Conservation (phyloP, 2,329 filamentous ascomycete genomes). For the Ophiostoma ulmi region DNA sequence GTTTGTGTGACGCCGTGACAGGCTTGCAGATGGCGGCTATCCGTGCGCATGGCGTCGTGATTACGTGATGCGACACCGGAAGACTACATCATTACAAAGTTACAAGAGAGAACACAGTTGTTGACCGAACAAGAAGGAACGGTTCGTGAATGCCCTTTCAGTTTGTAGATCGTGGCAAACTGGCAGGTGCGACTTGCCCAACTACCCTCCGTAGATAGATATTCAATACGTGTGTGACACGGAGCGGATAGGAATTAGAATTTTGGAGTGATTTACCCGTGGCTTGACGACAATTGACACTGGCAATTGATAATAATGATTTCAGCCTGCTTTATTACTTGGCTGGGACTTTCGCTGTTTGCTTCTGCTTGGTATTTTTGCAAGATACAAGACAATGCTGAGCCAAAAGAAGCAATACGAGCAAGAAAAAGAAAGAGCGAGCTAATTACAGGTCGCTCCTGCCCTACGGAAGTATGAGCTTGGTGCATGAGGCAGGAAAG, state of each 20-base stretch:
- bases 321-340: background rate
- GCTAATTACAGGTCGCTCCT: background rate
- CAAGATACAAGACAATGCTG: background rate
- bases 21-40: slow-evolving; percentile 10
- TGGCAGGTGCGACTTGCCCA: background rate
- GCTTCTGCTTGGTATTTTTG: background rate
- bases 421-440: background rate
- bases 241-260: background rate
- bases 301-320: background rate
- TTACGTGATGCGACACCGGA: background rate
- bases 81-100: background rate
- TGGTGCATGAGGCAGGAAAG: background rate
- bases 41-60: slow-evolving; percentile 7
- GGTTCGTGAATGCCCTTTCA: background rate
- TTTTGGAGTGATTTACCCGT: background rate
- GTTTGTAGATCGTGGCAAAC: background rate
- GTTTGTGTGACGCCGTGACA: background rate
- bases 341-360: background rate
- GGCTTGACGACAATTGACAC: background rate
- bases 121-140: background rate
- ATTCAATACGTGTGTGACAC: background rate
- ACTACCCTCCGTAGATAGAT: background rate
- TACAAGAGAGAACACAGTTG: background rate
- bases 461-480: background rate
- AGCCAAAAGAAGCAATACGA: background rate